A percentile compares a stretch with the other conserved stretches of the same genome.
phyloP scores from a whole-genome alignment of 148 eudicot species.

The Silene conica region DNA sequence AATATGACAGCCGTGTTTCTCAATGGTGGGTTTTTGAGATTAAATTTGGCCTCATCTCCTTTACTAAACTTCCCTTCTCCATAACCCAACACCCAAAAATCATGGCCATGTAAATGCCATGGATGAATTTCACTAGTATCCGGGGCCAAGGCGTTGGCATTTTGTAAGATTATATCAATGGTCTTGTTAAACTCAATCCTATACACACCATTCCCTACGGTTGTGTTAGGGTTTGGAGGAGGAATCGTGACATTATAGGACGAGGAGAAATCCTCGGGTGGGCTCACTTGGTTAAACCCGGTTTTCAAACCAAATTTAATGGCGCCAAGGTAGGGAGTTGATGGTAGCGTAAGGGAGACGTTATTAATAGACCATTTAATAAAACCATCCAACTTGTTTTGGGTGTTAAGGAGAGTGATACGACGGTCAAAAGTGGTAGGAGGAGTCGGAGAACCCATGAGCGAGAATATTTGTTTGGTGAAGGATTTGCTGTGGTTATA shows the following conservation, averaged over 20 bases:
- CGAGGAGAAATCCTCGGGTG: conserved; percentile 39
- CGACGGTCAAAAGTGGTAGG: conserved; percentile 39
- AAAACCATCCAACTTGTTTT: conserved; percentile 51
- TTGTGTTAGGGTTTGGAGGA: conserved; percentile 44
- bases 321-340: conserved; percentile 72
- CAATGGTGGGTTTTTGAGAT: conserved; percentile 66
- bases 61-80: conserved; percentile 65
- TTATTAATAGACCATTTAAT: conserved; percentile 82
- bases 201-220: conserved; percentile 52
- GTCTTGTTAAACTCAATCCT: conserved; percentile 37
- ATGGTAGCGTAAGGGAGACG: conserved; percentile 53
- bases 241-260: conserved; percentile 46
- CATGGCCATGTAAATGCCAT: conserved; percentile 92
- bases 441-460: conserved; percentile 44
- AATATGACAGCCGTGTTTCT: conserved; percentile 69
- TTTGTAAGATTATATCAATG: conserved; percentile 69
- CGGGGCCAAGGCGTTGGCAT: conserved; percentile 50
- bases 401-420: conserved; percentile 63
- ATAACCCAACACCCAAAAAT: conserved; percentile 88
- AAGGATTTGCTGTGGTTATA: conserved; percentile 38
- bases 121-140: conserved; percentile 73
- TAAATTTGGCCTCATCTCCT: conserved; percentile 44
- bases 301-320: conserved; percentile 33
- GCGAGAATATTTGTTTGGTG: conserved; percentile 40
- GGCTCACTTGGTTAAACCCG: conserved; percentile 34